Conservation (phyloP, 768 basidiomycete genomes). For the Suillus subaureus region DNA sequence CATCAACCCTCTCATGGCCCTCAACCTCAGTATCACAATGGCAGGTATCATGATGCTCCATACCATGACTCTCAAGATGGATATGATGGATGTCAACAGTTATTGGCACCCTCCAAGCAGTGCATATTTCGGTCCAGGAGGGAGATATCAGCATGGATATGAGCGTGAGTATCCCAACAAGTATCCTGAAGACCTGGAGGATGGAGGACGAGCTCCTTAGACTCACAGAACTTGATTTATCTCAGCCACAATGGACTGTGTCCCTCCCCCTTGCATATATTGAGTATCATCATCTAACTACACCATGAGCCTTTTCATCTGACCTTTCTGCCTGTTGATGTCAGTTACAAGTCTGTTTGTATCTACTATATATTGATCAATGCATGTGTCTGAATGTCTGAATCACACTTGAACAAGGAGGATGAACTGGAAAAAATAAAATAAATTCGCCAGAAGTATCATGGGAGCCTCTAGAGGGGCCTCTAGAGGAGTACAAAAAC, state of each 20-base stretch:
- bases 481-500: not conserved
- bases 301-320: not conserved
- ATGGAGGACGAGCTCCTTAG: not conserved
- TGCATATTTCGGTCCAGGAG: not conserved
- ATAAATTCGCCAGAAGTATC: not conserved
- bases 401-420: not conserved
- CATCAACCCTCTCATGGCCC: not conserved
- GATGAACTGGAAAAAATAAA: not conserved
- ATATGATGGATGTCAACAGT: not conserved
- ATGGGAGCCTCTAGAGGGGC: not conserved
- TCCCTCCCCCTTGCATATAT: not conserved
- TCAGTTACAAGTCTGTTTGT: not conserved
- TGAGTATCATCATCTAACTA: not conserved
- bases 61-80: not conserved
- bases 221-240: not conserved
- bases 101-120: not conserved
- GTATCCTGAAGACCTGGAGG: not conserved
- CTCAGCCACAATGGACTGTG: not conserved
- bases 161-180: not conserved
- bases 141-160: not conserved
- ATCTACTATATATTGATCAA: conserved; percentile 3
- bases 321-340: not conserved
- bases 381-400: conserved; percentile 1
- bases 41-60: not conserved
- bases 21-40: not conserved